Evolutionary conservation across 2,329 filamentous ascomycete genomes (phyloP).

Genomic region (Stagonosporopsis rhizophila): DNA sequence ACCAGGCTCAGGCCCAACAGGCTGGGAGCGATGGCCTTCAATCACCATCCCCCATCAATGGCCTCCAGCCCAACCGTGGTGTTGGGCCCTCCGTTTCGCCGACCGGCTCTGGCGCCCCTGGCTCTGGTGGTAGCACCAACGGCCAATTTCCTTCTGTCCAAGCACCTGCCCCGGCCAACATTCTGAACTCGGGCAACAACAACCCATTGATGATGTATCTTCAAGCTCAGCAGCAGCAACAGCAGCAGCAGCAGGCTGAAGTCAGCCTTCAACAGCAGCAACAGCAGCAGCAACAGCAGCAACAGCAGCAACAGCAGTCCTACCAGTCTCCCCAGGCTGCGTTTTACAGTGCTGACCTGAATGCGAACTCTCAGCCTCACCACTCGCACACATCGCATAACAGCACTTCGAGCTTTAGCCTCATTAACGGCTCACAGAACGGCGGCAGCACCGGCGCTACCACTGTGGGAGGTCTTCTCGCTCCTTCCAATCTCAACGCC

Average conservation of each 20-base stretch:
- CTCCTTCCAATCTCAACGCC: constrained; percentile 68
- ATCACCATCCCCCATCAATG: constrained; percentile 65
- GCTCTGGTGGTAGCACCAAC: constrained; percentile 60
- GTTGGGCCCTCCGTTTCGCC: constrained; percentile 66
- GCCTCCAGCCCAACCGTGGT: constrained; percentile 62
- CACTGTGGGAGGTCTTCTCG: constrained; percentile 78
- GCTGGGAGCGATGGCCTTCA: constrained; percentile 66
- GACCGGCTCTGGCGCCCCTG: constrained; percentile 64
- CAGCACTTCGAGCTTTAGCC: constrained; percentile 59
- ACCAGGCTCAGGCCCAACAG: constrained; percentile 67
- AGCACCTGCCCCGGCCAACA: constrained; percentile 71
- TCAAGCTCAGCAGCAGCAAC: constrained; percentile 66
- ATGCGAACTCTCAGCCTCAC: constrained; percentile 67
- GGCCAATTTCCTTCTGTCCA: constrained; percentile 67
- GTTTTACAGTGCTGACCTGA: constrained; percentile 74
- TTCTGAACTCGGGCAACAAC: constrained; percentile 79
- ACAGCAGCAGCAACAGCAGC: constrained; percentile 34
- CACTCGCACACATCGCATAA: constrained; percentile 65
- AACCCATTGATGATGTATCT: constrained; percentile 95
- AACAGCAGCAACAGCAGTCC: constrained; percentile 49
- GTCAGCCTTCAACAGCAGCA: constrained; percentile 45
- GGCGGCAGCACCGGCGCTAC: constrained; percentile 62
- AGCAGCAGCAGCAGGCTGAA: constrained; percentile 53
- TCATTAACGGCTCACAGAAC: constrained; percentile 52
- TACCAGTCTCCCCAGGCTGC: constrained; percentile 79